Conservation (phyloP, 1,139 yeast species). For the Suhomyces ambrosiae region DNA sequence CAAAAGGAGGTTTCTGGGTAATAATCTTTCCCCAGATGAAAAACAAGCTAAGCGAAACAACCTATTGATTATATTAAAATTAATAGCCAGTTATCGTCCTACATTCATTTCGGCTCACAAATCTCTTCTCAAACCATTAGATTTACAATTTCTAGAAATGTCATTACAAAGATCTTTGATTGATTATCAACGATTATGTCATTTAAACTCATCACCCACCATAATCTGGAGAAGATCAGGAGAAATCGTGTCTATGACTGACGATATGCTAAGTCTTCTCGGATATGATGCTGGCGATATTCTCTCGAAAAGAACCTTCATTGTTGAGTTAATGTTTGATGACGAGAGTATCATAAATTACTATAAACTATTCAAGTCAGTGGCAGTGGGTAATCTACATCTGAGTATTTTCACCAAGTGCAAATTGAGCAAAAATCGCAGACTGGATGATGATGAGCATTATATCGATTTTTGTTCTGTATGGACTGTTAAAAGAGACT, state of each 20-base stretch:
- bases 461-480: slow-evolving; percentile 58
- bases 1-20: slow-evolving; percentile 53
- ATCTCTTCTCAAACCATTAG: slow-evolving; percentile 62
- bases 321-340: slow-evolving; percentile 52
- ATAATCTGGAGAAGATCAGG: slow-evolving; percentile 81
- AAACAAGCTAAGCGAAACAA: slow-evolving; percentile 43
- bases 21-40: slow-evolving; percentile 31
- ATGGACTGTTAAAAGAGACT: slow-evolving; percentile 77
- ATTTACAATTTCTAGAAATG: slow-evolving; percentile 65
- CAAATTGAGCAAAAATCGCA: slow-evolving; percentile 38
- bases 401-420: slow-evolving; percentile 54
- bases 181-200: slow-evolving; percentile 64
- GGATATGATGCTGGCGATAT: slow-evolving; percentile 53
- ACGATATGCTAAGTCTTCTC: slow-evolving; percentile 65
- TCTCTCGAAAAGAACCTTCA: slow-evolving; percentile 54
- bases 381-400: slow-evolving; percentile 52
- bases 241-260: slow-evolving; percentile 70
- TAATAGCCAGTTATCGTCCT: slow-evolving; percentile 72
- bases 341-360: slow-evolving; percentile 49
- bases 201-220: slow-evolving; percentile 65
- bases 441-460: slow-evolving; percentile 19
- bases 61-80: slow-evolving; percentile 58
- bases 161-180: slow-evolving; percentile 67
- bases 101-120: slow-evolving; percentile 74
- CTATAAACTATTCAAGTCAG: slow-evolving; percentile 49